Conservation (phyloP, 768 basidiomycete species). For the Termitomyces sp. region DNA sequence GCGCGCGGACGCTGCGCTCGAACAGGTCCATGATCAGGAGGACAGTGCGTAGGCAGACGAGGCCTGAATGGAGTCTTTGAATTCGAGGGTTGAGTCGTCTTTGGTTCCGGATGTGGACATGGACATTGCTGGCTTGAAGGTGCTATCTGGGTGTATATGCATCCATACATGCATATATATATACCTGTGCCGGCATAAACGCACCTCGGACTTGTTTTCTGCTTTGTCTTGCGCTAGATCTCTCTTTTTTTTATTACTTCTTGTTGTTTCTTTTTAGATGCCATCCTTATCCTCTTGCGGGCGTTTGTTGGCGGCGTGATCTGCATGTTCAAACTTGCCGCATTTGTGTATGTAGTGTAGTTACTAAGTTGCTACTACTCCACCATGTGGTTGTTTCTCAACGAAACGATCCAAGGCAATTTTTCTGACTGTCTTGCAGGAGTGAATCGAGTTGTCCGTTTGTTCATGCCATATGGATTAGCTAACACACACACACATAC, state of each 20-base stretch:
- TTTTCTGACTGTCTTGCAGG: no score
- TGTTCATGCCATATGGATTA: no score
- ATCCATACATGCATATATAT: not conserved
- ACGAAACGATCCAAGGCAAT: no score
- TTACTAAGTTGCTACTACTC: no score
- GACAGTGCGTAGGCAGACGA: not conserved
- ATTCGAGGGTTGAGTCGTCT: not conserved
- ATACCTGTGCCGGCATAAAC: not conserved
- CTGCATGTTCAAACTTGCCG: no score
- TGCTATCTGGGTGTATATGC: not conserved
- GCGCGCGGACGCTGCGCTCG: slow-evolving; percentile 86
- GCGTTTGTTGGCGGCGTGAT: not conserved
- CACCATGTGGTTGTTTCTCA: no score
- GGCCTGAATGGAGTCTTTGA: not conserved
- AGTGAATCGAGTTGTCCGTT: no score
- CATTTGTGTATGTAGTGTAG: no score
- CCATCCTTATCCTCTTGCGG: not conserved
- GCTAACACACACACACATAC: no score
- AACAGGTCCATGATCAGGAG: slow-evolving; percentile 30
- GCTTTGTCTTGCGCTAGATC: not conserved
- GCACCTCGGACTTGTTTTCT: not conserved
- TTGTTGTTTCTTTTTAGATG: not conserved
- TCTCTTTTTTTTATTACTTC: not conserved
- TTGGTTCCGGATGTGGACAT: not conserved
- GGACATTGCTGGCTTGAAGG: not conserved